These are phyloP conservation scores for Strobilomyces echinocephalus DNA, from an alignment of 768 basidiomycete genomes.

Conservation along the genomic window DNA sequence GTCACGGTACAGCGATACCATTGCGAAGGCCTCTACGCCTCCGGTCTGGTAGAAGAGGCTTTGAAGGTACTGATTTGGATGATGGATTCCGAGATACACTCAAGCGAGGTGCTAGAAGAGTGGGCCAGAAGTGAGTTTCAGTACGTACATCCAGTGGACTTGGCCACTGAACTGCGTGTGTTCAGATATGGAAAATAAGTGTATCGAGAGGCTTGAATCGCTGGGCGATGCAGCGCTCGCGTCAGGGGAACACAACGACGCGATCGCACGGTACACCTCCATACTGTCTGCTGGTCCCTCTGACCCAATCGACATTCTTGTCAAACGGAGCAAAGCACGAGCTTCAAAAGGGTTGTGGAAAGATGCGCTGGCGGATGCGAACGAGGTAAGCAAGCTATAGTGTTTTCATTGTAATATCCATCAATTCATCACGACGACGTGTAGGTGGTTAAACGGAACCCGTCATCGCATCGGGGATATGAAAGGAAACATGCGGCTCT, in stretches of 20 bases:
- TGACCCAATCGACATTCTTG: not conserved
- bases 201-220: not conserved
- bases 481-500: not conserved
- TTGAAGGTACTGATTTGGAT: not conserved
- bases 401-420: too few species aligned
- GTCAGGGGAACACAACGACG: not conserved
- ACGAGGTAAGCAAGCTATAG: not conserved
- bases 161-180: not conserved
- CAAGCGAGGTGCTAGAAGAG: not conserved
- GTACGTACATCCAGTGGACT: too few species aligned
- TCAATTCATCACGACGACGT: too few species aligned
- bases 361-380: not conserved
- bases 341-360: not conserved
- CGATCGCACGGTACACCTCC: conserved; percentile 5
- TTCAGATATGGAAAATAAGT: not conserved
- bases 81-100: not conserved
- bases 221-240: not conserved
- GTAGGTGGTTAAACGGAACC: not conserved
- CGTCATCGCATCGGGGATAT: not conserved
- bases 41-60: not conserved
- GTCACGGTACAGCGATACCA: not conserved
- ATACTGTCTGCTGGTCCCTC: not conserved
- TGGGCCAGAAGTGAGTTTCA: not conserved
- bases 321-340: not conserved
- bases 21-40: not conserved